Evolutionary conservation across 164 flowering plant species (phyloP).

Genomic region (Annona cherimola): DNA sequence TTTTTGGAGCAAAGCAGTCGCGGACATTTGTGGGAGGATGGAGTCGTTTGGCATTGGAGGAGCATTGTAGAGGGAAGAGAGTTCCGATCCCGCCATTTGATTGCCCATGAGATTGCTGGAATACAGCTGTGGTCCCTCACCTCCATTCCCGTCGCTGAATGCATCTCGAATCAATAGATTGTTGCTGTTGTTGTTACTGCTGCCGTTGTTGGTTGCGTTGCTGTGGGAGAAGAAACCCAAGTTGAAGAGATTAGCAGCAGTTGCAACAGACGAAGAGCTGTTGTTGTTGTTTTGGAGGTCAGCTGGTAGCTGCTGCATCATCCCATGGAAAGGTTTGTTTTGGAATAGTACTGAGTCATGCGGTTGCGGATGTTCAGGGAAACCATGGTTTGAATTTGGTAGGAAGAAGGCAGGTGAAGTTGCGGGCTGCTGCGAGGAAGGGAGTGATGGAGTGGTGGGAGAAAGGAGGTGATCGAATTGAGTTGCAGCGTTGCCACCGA

Average conservation of each 20-base stretch:
- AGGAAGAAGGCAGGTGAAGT: conserved; percentile 31
- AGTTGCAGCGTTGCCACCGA: conserved; percentile 29
- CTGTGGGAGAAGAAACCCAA: conserved; percentile 44
- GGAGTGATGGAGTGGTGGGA: conserved; percentile 22
- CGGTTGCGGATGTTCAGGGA: conserved; percentile 29
- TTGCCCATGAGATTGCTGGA: conserved; percentile 32
- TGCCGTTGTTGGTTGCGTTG: conserved; percentile 17
- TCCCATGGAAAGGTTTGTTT: conserved; percentile 46
- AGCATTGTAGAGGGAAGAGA: conserved; percentile 31
- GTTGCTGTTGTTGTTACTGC: conserved; percentile 20
- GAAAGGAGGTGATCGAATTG: conserved; percentile 44
- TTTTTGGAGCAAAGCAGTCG: conserved; percentile 80
- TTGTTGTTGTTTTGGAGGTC: conserved; percentile 39
- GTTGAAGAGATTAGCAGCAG: conserved; percentile 42
- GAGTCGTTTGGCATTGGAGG: conserved; percentile 26
- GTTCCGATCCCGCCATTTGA: conserved; percentile 20
- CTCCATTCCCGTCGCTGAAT: conserved; percentile 29
- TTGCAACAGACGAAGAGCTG: conserved; percentile 19
- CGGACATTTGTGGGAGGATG: conserved; percentile 59
- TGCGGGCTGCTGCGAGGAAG: conserved; percentile 17
- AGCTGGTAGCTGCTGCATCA: conserved; percentile 46
- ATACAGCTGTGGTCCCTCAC: conserved; percentile 32
- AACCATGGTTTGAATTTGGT: conserved; percentile 28
- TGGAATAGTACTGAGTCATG: conserved; percentile 23
- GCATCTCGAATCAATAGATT: conserved; percentile 26